Conservation (phyloP, 768 basidiomycete genomes). For the Hypholoma fasciculare region DNA sequence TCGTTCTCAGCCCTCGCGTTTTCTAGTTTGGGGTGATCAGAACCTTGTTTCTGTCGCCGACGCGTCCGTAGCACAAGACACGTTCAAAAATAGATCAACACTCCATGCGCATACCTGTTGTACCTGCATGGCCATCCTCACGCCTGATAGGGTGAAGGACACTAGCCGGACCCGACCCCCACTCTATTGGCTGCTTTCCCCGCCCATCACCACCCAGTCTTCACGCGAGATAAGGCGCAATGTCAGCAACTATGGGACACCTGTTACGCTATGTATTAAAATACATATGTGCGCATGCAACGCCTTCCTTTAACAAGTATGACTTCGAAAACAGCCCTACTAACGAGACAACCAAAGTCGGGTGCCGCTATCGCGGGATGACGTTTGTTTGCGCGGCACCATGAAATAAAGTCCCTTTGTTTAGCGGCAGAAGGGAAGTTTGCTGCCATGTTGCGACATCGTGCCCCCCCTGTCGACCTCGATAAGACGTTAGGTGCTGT, state of each 20-base stretch:
- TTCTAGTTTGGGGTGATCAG: no score
- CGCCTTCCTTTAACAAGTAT: background rate
- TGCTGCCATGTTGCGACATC: conserved; percentile 11
- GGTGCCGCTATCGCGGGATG: conserved; percentile 5
- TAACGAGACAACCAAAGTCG: background rate
- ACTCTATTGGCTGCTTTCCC: conserved; percentile 3
- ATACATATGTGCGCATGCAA: background rate
- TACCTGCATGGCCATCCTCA: conserved; percentile 13
- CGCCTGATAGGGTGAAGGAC: conserved; percentile 15
- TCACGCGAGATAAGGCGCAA: conserved; percentile 6
- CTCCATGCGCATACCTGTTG: conserved; percentile 7
- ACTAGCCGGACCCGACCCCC: conserved; percentile 13
- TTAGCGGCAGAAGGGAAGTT: background rate
- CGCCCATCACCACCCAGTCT: background rate
- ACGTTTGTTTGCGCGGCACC: background rate
- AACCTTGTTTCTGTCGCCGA: background rate
- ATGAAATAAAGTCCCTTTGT: conserved; percentile 12
- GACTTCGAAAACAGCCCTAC: background rate
- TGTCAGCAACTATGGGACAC: conserved; percentile 9
- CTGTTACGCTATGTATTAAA: background rate
- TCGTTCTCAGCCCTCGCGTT: no score
- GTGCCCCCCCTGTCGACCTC: conserved; percentile 16
- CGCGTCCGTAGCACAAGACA: background rate
- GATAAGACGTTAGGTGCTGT: conserved; percentile 21
- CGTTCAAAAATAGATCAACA: conserved; percentile 8